phyloP scores from a whole-genome alignment of 768 basidiomycete genomes.

The Naganishia kalamii region DNA sequence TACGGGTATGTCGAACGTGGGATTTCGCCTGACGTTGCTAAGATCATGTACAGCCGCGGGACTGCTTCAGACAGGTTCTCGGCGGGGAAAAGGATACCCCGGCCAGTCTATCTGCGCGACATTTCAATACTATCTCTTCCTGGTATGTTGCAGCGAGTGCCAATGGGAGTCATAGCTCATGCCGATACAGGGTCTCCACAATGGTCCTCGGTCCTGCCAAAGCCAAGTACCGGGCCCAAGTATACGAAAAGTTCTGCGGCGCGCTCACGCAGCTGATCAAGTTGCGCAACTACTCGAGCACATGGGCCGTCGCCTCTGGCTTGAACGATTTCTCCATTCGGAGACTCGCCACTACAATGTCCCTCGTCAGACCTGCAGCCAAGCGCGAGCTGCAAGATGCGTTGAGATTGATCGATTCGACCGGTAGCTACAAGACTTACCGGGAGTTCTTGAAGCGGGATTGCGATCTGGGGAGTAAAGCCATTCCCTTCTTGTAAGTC shows the following conservation, averaged over 20 bases:
- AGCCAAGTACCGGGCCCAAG: conserved; percentile 63
- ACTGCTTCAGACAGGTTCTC: conserved; percentile 77
- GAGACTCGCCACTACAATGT: conserved; percentile 66
- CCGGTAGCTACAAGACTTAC: conserved; percentile 81
- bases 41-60: conserved; percentile 60
- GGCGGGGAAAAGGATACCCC: conserved; percentile 59
- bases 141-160: conserved; percentile 54
- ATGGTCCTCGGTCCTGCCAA: conserved; percentile 83
- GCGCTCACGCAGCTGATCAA: conserved; percentile 72
- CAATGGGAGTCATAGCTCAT: not conserved
- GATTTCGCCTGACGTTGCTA: not conserved
- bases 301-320: conserved; percentile 89
- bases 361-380: conserved; percentile 63
- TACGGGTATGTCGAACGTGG: conserved; percentile 57
- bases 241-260: conserved; percentile 82
- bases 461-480: conserved; percentile 62
- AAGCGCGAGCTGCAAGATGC: conserved; percentile 72
- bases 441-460: conserved; percentile 72
- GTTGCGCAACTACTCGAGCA: conserved; percentile 84
- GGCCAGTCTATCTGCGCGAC: conserved; percentile 64
- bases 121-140: conserved; percentile 76
- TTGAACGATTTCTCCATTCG: conserved; percentile 76
- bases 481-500: conserved; percentile 64
- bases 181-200: conserved; percentile 67
- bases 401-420: conserved; percentile 74